A percentile compares a stretch with the other conserved stretches of the same genome.
Evolutionary conservation across 768 basidiomycete genomes (phyloP).

Genomic region (Psilocybe azurescens): DNA sequence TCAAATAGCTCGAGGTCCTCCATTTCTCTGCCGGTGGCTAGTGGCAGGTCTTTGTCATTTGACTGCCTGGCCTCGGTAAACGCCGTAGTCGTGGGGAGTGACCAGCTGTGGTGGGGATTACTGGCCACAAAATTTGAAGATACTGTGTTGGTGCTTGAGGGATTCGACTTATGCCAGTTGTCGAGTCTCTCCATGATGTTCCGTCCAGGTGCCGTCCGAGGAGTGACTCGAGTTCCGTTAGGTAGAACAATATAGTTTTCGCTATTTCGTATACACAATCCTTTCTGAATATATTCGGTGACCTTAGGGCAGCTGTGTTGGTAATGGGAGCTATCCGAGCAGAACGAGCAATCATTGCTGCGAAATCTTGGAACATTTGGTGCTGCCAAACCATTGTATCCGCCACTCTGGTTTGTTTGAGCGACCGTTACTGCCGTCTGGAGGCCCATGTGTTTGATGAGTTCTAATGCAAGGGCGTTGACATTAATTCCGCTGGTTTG

Average conservation of each 20-base stretch:
- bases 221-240: slow-evolving; percentile 4
- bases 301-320: not conserved
- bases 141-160: not conserved
- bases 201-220: not conserved
- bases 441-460: not conserved
- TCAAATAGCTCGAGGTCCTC: slow-evolving; percentile 8
- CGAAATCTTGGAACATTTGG: not conserved
- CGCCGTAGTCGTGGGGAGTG: not conserved
- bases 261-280: slow-evolving; percentile 4
- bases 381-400: no score
- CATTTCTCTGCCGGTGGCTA: not conserved
- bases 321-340: slow-evolving; percentile 10
- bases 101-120: not conserved
- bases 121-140: slow-evolving; percentile 4
- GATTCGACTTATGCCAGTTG: slow-evolving; percentile 13
- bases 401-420: not conserved
- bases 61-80: not conserved
- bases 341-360: slow-evolving; percentile 11
- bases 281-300: slow-evolving; percentile 11
- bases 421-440: not conserved
- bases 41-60: not conserved
- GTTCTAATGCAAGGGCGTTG: not conserved
- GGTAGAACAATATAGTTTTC: slow-evolving; percentile 10
- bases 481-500: not conserved
- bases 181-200: slow-evolving; percentile 19